Conservation (phyloP, 352 stramenopile species). For the Elongisporangium undulatum region DNA sequence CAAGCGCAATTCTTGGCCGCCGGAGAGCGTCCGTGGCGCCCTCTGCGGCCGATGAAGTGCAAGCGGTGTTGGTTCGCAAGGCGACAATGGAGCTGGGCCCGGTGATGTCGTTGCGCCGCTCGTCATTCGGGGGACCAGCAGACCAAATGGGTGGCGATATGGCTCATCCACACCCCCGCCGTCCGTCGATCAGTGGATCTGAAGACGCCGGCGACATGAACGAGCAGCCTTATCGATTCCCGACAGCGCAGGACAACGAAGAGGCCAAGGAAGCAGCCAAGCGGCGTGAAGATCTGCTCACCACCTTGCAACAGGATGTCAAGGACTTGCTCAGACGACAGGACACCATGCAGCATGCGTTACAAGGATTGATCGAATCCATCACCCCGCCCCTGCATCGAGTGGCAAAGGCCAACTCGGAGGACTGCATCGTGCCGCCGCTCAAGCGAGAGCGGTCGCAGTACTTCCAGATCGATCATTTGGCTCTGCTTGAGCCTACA, state of each 20-base stretch:
- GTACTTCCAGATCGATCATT: conserved; percentile 9
- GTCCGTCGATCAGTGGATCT: neutral
- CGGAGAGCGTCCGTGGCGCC: neutral
- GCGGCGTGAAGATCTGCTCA: neutral
- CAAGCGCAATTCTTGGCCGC: neutral
- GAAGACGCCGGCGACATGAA: neutral
- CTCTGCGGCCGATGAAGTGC: neutral
- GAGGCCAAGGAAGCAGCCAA: neutral
- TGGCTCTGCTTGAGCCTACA: neutral
- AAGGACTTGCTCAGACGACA: conserved; percentile 20
- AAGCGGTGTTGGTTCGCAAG: neutral
- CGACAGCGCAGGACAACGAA: neutral
- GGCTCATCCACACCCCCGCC: neutral
- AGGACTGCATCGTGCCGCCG: conserved; percentile 10
- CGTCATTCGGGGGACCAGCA: neutral
- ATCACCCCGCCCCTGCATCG: neutral
- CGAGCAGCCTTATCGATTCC: neutral
- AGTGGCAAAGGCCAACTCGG: conserved; percentile 9
- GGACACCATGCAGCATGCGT: conserved; percentile 17
- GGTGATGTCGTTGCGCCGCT: neutral
- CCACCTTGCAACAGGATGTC: conserved; percentile 7
- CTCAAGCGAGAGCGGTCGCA: conserved; percentile 19
- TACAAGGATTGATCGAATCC: conserved; percentile 9
- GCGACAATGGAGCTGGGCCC: neutral
- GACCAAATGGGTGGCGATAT: neutral